A percentile compares a stretch with the other conserved stretches of the same genome.
These are phyloP conservation scores for Allantophomopsis cytisporea DNA, from an alignment of 2,329 filamentous ascomycete species.

Conservation along the genomic window DNA sequence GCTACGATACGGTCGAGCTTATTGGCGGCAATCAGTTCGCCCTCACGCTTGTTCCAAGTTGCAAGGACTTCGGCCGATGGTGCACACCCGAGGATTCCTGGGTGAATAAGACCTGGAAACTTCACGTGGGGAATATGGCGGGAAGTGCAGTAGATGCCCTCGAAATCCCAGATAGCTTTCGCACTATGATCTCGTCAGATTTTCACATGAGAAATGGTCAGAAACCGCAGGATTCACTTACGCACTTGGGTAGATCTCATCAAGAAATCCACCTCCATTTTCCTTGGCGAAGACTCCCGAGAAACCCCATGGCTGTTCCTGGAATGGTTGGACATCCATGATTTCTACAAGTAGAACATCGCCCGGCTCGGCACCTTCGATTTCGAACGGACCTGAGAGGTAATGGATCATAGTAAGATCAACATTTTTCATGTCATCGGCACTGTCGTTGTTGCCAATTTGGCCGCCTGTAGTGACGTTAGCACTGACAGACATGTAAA, in stretches of 20 bases:
- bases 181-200: constrained; percentile 28
- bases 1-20: constrained; percentile 61
- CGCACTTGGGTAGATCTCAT: constrained; percentile 77
- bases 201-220: constrained; percentile 33
- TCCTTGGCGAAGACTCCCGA: constrained; percentile 67
- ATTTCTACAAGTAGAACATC: constrained; percentile 82
- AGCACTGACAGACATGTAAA: neutral
- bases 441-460: constrained; percentile 76
- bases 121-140: constrained; percentile 79
- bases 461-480: constrained; percentile 25
- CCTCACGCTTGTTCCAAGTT: constrained; percentile 76
- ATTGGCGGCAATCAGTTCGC: constrained; percentile 58
- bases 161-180: constrained; percentile 67
- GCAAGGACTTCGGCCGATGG: constrained; percentile 60
- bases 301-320: constrained; percentile 82
- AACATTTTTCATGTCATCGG: constrained; percentile 76
- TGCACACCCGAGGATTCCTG: constrained; percentile 81
- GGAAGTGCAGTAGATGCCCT: constrained; percentile 69
- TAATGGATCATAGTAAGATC: constrained; percentile 81
- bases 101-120: constrained; percentile 82
- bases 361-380: constrained; percentile 72
- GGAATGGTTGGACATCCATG: constrained; percentile 80
- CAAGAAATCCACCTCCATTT: constrained; percentile 81
- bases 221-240: constrained; percentile 23
- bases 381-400: constrained; percentile 77